phyloP scores from a whole-genome alignment of 2,329 filamentous ascomycete genomes.

The Ophiocordyceps sinensis region DNA sequence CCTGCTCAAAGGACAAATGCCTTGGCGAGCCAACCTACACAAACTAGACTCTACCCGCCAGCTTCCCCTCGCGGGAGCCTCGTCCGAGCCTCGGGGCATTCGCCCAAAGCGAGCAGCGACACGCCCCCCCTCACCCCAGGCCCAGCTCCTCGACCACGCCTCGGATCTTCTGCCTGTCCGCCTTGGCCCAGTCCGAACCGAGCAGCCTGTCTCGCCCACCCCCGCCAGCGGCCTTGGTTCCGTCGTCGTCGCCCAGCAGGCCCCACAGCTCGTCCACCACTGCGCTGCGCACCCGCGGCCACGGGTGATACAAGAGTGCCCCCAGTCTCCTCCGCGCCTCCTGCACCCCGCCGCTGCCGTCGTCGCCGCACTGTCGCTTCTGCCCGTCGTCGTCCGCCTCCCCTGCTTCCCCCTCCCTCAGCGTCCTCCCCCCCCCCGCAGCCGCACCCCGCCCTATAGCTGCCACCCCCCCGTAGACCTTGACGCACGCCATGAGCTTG shows the following conservation, averaged over 20 bases:
- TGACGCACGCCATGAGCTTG: constrained; percentile 67
- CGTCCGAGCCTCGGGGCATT: no score
- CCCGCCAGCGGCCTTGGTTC: not conserved
- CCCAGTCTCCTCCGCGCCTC: constrained; percentile 54
- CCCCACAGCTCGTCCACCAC: constrained; percentile 49
- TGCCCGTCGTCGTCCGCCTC: constrained; percentile 1
- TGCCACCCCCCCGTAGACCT: constrained; percentile 61
- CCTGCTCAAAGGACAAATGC: no score
- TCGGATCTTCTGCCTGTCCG: constrained; percentile 31
- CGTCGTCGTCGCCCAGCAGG: constrained; percentile 13
- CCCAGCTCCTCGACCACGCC: constrained; percentile 24
- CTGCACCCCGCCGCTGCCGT: constrained; percentile 24
- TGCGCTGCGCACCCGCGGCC: constrained; percentile 52
- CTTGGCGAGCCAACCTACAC: no score
- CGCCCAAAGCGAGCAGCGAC: no score
- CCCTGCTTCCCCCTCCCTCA: no score
- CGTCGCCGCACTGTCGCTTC: no score
- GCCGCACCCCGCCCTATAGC: constrained; percentile 7
- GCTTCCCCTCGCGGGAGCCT: no score
- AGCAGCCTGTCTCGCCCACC: constrained; percentile 20
- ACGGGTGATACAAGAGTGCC: constrained; percentile 66
- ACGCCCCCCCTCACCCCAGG: not conserved
- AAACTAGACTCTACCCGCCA: no score
- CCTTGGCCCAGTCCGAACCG: constrained; percentile 42
- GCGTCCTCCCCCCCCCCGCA: no score